Evolutionary conservation across 108 stramenopile species (phyloP).

Genomic region (Chaetoceros muelleri): DNA sequence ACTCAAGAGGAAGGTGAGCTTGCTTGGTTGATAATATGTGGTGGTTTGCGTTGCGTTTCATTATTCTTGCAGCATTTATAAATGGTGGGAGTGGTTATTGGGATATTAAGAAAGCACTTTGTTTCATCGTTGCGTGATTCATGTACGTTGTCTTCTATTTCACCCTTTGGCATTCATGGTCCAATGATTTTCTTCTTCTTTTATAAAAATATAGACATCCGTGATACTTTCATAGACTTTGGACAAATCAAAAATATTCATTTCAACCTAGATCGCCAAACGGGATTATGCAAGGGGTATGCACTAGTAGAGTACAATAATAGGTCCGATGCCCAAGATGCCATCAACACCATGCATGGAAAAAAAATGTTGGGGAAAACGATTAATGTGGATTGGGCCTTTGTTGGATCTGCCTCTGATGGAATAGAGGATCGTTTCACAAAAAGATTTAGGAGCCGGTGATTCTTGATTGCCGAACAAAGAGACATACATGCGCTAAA

Average conservation of each 20-base stretch:
- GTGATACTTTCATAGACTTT: slow-evolving; percentile 38
- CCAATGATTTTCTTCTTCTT: too few relatives aligned
- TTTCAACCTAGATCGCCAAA: slow-evolving; percentile 46
- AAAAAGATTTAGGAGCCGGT: too few relatives aligned
- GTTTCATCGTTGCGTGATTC: too few relatives aligned
- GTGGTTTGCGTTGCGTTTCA: too few relatives aligned
- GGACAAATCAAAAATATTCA: slow-evolving; percentile 37
- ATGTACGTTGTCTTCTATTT: too few relatives aligned
- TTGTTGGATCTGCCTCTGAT: slow-evolving; percentile 15
- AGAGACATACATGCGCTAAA: too few relatives aligned
- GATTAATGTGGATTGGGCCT: slow-evolving; percentile 54
- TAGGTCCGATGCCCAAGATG: slow-evolving; percentile 29
- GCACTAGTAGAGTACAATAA: slow-evolving; percentile 28
- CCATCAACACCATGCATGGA: slow-evolving; percentile 46
- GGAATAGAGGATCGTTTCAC: not conserved
- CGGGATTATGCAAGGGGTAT: slow-evolving; percentile 48
- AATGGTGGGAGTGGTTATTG: too few relatives aligned
- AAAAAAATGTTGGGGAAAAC: slow-evolving; percentile 36
- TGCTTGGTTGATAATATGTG: not conserved
- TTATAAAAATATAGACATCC: too few relatives aligned
- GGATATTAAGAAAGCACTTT: too few relatives aligned
- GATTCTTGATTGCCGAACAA: too few relatives aligned
- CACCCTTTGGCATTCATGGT: too few relatives aligned
- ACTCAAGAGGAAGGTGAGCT: slow-evolving; percentile 51
- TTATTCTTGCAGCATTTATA: too few relatives aligned